These are phyloP conservation scores for Stagonosporopsis chrysanthemi DNA, from an alignment of 2,329 filamentous ascomycete genomes.

Conservation along the genomic window DNA sequence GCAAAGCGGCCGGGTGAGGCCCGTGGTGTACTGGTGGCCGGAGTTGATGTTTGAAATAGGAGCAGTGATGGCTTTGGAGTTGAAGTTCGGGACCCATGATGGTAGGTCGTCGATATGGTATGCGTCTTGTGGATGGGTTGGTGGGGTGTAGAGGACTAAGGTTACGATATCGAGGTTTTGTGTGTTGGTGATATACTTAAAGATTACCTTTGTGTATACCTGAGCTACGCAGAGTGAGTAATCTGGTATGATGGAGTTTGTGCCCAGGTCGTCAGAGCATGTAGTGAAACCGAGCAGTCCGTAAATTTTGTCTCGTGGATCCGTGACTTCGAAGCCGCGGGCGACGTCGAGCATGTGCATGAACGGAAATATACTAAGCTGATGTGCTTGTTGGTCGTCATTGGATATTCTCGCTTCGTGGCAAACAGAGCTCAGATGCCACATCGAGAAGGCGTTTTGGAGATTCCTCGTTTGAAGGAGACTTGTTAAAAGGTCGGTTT, in stretches of 20 bases:
- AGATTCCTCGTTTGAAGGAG: conserved; percentile 14
- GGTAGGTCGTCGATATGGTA: conserved; percentile 2
- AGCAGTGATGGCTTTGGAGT: conserved; percentile 1
- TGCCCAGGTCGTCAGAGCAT: not conserved
- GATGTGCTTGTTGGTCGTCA: not conserved
- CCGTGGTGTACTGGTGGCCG: conserved; percentile 7
- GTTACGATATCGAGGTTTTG: conserved; percentile 20
- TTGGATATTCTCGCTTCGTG: not conserved
- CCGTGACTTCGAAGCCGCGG: conserved; percentile 24
- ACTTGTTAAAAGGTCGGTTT: not conserved
- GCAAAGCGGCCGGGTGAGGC: not conserved
- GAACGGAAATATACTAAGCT: conserved; percentile 9
- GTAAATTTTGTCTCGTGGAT: conserved; percentile 30
- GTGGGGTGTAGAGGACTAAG: conserved; percentile 2
- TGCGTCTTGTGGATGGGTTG: not conserved
- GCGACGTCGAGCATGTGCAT: conserved; percentile 25
- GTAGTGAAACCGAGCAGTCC: conserved; percentile 24
- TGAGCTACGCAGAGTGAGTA: conserved; percentile 17
- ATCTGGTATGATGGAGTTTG: conserved; percentile 10
- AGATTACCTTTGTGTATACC: conserved; percentile 22
- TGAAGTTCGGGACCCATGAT: conserved; percentile 32
- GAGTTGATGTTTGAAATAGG: conserved; percentile 11
- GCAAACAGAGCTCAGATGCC: conserved; percentile 2
- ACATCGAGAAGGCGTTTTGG: conserved; percentile 27
- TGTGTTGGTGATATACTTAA: conserved; percentile 8